Evolutionary conservation across 768 basidiomycete genomes (phyloP), one percentile per base, ranked within the genome.

Genomic region (Clitopilus passeckerianus): DNA sequence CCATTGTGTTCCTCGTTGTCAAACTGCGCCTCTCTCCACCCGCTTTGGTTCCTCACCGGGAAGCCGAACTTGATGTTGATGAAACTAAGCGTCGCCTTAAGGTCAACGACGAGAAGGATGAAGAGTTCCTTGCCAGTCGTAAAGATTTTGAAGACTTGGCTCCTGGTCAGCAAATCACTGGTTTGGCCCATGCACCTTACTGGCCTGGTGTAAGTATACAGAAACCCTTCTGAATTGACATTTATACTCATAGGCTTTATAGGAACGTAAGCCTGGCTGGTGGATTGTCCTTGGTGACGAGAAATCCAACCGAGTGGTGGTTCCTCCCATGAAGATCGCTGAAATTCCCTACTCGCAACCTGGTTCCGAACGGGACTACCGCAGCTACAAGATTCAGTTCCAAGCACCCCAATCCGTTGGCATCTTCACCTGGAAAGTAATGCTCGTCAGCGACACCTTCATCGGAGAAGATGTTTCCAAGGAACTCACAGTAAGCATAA

Each of bases 201-300:
- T 98, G 94, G 94, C 94, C 96, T 58, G 84, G 80, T 60, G 94
- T 95, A 66, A 46, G 89, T 76, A 33, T 27, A 15, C 27, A 30
- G 4, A 30, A 30, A 30, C 27, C 7, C 27, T 30, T 30, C 27
- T 30, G 27, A 30, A 7, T 30, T 30, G 27, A 30, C 27, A 7
- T 30, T 30, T 30, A 30, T 7, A 30, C n/a, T n/a, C n/a, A n/a
- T n/a, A n/a, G n/a, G n/a, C 41, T 65, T n/a, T 34, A 59, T 57
- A 95, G 92, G 80, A 87, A 58, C 93, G 94, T 60, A 95, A 91
- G 72, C 90, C 95, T 0, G 80, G 85, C 22, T 98, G 93, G 93
- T 95, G 94, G 90, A 77, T 96, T 56, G 81, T 96, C 10, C 83
- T 97, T 20, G 91, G 89, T 0, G 95, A 97, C 67, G 86, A 90